phyloP scores from a whole-genome alignment of 1,284 basidiomycete species.

The Cutaneotrichosporon arboriforme region DNA sequence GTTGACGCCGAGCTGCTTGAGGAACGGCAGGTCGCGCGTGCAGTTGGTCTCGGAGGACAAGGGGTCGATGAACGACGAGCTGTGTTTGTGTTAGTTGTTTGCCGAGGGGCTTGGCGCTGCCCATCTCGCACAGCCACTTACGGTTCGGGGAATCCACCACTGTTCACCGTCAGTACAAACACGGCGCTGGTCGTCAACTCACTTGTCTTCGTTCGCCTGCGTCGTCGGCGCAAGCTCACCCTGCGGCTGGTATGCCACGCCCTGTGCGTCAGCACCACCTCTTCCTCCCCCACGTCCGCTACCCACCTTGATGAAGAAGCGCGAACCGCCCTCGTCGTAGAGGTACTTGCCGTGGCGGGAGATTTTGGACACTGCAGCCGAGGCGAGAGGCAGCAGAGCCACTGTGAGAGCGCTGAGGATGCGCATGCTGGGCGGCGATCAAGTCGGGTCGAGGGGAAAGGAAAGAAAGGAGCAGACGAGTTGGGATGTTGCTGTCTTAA shows the following conservation, averaged over 20 bases:
- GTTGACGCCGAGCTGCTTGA: constrained; percentile 55
- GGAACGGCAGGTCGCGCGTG: constrained; percentile 68
- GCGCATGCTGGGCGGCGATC: constrained; percentile 5
- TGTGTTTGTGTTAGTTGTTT: constrained; percentile 4
- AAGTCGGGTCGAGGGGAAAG: too few species aligned
- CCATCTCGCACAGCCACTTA: constrained; percentile 41
- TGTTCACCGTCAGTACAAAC: constrained; percentile 13
- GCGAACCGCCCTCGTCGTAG: constrained; percentile 61
- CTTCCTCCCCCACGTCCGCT: neutral
- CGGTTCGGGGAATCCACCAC: constrained; percentile 64
- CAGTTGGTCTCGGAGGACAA: constrained; percentile 65
- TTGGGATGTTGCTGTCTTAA: too few species aligned
- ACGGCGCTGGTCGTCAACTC: constrained; percentile 18
- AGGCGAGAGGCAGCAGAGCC: constrained; percentile 17
- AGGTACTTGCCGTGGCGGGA: constrained; percentile 59
- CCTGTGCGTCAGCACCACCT: constrained; percentile 43
- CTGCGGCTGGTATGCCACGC: constrained; percentile 82
- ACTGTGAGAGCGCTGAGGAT: constrained; percentile 10
- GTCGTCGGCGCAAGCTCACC: constrained; percentile 53
- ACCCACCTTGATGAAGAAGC: constrained; percentile 75
- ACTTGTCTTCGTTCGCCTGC: constrained; percentile 54
- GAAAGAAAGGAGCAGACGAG: too few species aligned
- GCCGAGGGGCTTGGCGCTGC: neutral
- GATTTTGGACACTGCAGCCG: constrained; percentile 37
- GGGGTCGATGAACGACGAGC: constrained; percentile 57